These are phyloP conservation scores for Rhodotorula graminis DNA, from an alignment of 768 basidiomycete genomes.

Conservation along the genomic window DNA sequence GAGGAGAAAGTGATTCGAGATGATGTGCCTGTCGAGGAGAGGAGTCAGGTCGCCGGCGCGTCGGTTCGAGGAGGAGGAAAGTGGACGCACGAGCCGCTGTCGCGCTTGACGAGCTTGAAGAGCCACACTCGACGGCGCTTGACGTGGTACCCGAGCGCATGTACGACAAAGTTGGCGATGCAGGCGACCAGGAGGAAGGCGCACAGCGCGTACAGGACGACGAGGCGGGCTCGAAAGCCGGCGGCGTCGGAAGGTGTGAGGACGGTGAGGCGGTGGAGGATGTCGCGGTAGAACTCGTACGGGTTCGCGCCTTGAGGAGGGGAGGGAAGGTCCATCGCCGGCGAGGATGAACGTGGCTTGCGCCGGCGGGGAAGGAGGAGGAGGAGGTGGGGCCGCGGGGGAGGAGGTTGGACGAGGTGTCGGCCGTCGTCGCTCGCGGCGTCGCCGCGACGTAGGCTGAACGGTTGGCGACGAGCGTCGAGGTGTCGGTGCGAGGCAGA, in stretches of 20 bases:
- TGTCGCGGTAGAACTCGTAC: neutral
- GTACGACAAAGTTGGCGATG: neutral
- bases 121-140: neutral
- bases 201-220: neutral
- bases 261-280: neutral
- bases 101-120: neutral
- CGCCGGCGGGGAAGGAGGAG: too few species aligned
- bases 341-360: too few species aligned
- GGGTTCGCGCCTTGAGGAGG: neutral
- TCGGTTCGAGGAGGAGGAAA: neutral
- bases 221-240: neutral
- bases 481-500: too few species aligned
- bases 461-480: too few species aligned
- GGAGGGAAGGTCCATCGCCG: neutral
- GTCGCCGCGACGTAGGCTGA: too few species aligned
- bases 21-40: neutral
- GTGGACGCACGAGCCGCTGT: neutral
- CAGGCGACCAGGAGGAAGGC: neutral
- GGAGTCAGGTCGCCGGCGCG: neutral
- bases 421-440: too few species aligned
- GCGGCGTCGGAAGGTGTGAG: neutral
- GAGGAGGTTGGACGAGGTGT: too few species aligned
- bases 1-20: constrained; percentile 2
- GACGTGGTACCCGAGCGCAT: neutral
- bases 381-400: neutral